These are phyloP conservation scores for Whalleya microplaca DNA, from an alignment of 2,329 filamentous ascomycete species.

Conservation along the genomic window DNA sequence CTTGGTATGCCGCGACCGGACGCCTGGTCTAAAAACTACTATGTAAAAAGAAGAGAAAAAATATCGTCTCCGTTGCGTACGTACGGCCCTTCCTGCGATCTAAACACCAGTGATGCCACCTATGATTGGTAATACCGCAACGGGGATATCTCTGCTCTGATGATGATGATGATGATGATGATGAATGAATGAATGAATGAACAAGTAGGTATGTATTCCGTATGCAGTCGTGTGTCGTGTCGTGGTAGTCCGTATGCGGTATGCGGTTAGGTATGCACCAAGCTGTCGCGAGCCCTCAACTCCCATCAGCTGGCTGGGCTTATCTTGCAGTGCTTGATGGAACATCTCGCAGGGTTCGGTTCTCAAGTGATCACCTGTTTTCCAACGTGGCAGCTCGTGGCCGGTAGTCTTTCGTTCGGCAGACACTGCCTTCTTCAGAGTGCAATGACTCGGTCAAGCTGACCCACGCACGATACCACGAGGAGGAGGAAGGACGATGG, in stretches of 20 bases:
- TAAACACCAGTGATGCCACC: too few relatives aligned
- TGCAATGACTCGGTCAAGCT: conserved; percentile 9
- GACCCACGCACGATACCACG: conserved; percentile 4
- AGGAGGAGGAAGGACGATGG: conserved; percentile 8
- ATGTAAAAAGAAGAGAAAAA: too few relatives aligned
- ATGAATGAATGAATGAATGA: too few relatives aligned
- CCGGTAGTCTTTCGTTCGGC: conserved; percentile 8
- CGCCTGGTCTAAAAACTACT: too few relatives aligned
- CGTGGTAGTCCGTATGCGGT: too few relatives aligned
- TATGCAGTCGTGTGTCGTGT: not conserved
- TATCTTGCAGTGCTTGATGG: not conserved
- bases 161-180: too few relatives aligned
- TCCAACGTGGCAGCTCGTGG: conserved; percentile 15
- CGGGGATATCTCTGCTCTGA: not conserved
- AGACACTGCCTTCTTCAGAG: conserved; percentile 5
- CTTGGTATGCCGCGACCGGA: too few relatives aligned
- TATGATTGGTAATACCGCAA: not conserved
- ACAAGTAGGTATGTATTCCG: too few relatives aligned
- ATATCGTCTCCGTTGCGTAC: too few relatives aligned
- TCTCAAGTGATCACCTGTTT: conserved; percentile 3
- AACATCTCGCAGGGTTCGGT: not conserved
- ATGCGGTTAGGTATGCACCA: not conserved
- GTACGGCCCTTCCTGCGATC: too few relatives aligned
- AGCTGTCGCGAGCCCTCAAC: not conserved
- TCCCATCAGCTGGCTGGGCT: not conserved